These are phyloP conservation scores for Blastocystis sp. DNA, from an alignment of 352 stramenopile genomes.

Conservation along the genomic window DNA sequence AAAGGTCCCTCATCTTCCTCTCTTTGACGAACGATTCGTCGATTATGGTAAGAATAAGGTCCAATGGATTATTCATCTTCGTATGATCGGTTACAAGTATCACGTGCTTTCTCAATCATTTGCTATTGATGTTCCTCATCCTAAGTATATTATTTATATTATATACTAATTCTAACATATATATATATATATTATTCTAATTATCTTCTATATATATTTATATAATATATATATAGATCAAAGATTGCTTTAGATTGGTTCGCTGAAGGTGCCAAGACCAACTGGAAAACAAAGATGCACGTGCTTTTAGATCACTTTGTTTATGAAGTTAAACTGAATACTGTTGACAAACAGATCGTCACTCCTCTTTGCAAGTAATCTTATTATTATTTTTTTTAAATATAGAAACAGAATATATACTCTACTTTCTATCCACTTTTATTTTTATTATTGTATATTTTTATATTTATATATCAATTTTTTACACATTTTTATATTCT, in stretches of 20 bases:
- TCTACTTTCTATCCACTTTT: no score
- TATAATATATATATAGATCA: background rate
- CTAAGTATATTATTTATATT: background rate
- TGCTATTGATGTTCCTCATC: constrained; percentile 40
- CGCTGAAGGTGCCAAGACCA: constrained; percentile 1
- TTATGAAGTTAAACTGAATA: background rate
- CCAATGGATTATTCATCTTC: constrained; percentile 37
- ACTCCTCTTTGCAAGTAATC: background rate
- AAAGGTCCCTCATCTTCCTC: constrained; percentile 3
- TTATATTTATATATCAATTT: no score
- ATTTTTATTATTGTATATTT: no score
- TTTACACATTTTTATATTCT: no score
- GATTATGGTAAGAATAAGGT: constrained; percentile 43
- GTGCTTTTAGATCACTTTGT: background rate
- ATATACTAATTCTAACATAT: no score
- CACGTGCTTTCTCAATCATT: constrained; percentile 39
- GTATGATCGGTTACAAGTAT: constrained; percentile 37
- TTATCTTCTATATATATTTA: no score
- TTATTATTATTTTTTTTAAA: no score
- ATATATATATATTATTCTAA: no score
- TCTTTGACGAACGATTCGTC: constrained; percentile 40
- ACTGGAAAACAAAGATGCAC: constrained; percentile 32
- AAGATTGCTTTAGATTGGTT: constrained; percentile 26
- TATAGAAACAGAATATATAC: no score
- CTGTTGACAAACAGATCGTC: background rate